phyloP scores from a whole-genome alignment of 768 basidiomycete genomes.

The Suillus bovinus region DNA sequence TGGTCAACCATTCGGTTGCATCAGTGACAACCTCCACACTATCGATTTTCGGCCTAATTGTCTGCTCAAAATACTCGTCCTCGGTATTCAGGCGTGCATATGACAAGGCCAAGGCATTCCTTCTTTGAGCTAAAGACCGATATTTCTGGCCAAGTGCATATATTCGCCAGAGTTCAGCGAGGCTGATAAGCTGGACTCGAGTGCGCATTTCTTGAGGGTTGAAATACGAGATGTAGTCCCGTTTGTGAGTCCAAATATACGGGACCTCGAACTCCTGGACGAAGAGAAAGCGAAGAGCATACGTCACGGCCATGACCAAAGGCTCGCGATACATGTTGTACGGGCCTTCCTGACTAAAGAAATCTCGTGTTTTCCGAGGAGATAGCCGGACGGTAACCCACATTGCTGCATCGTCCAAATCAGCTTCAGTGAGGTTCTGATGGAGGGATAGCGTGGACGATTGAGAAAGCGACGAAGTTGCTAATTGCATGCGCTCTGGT shows the following conservation, averaged over 20 bases:
- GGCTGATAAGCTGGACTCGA: constrained; percentile 70
- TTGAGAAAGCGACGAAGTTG: constrained; percentile 77
- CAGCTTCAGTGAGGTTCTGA: constrained; percentile 64
- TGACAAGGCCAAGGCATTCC: constrained; percentile 56
- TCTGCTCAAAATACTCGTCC: constrained; percentile 76
- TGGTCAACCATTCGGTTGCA: constrained; percentile 84
- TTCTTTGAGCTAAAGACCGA: constrained; percentile 79
- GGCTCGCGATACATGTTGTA: constrained; percentile 60
- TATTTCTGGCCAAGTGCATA: constrained; percentile 88
- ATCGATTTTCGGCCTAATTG: constrained; percentile 66
- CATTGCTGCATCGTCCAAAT: constrained; percentile 77
- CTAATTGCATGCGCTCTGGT: constrained; percentile 95
- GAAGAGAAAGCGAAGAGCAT: constrained; percentile 80
- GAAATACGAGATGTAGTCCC: constrained; percentile 87
- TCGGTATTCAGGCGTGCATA: constrained; percentile 68
- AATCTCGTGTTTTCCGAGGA: constrained; percentile 67
- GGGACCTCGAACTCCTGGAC: constrained; percentile 91
- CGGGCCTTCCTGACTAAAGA: constrained; percentile 64
- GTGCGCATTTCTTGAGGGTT: constrained; percentile 62
- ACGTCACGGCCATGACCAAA: constrained; percentile 78
- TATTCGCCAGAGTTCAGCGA: constrained; percentile 90
- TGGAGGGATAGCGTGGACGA: constrained; percentile 61
- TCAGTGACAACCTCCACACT: constrained; percentile 90
- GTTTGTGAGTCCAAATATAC: constrained; percentile 91
- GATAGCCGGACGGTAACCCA: constrained; percentile 88